Evolutionary conservation across 176 grass and related monocot species (phyloP).

Genomic region (Stipa capillata): DNA sequence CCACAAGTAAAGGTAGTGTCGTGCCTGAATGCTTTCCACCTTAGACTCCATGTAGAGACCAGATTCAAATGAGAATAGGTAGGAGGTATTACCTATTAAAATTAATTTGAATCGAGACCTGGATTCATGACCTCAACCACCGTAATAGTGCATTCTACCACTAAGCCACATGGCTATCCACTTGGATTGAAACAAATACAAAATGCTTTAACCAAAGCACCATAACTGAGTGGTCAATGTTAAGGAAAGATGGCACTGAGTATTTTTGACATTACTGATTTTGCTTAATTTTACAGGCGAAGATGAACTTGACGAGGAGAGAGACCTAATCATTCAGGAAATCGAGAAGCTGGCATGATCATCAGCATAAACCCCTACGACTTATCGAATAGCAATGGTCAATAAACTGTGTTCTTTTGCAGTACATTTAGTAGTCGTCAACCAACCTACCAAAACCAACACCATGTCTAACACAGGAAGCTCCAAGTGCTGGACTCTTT

Average conservation of each 20-base stretch:
- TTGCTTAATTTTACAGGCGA: conserved; percentile 47
- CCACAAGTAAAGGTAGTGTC: conserved; percentile 47
- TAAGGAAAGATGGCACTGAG: not conserved
- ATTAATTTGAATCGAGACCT: no score
- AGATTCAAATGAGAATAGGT: not conserved
- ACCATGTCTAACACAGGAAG: not conserved
- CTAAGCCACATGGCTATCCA: not conserved
- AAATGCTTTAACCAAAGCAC: not conserved
- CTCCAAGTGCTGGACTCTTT: not conserved
- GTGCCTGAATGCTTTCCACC: not conserved
- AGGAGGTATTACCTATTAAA: no score
- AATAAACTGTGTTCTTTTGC: not conserved
- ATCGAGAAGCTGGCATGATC: conserved; percentile 51
- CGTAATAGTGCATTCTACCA: no score
- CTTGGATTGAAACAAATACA: not conserved
- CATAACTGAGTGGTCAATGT: not conserved
- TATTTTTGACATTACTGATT: no score
- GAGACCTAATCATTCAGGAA: conserved; percentile 65
- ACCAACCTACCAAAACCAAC: not conserved
- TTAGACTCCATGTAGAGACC: not conserved
- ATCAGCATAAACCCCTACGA: not conserved
- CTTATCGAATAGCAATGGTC: not conserved
- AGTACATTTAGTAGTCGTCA: not conserved
- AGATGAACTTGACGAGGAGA: conserved; percentile 91
- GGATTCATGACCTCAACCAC: no score